These are phyloP conservation scores for Mycena citricolor DNA, from an alignment of 1,284 basidiomycete species.

Conservation along the genomic window DNA sequence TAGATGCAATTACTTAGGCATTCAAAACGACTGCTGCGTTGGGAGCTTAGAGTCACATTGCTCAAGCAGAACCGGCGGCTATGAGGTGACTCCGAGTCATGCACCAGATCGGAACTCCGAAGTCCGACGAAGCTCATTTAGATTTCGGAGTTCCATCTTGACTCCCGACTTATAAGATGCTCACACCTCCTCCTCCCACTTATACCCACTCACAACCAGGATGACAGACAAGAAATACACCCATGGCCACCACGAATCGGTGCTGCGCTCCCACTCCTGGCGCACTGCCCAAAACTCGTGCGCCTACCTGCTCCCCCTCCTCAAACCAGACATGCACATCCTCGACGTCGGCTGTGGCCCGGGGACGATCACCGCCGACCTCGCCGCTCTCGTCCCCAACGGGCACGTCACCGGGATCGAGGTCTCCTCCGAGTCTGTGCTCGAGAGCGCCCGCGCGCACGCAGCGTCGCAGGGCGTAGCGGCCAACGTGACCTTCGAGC, in stretches of 20 bases:
- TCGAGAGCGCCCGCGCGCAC: slow-evolving; percentile 31
- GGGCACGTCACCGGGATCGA: slow-evolving; percentile 45
- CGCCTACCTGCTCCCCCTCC: slow-evolving; percentile 39
- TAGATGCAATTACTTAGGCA: too few relatives aligned
- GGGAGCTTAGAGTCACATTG: too few relatives aligned
- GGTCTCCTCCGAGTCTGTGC: slow-evolving; percentile 26
- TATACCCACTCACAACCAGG: too few relatives aligned
- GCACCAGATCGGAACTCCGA: too few relatives aligned
- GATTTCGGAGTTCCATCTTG: too few relatives aligned
- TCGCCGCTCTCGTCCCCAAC: slow-evolving; percentile 39
- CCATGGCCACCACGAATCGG: slow-evolving; percentile 40
- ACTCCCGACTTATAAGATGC: too few relatives aligned
- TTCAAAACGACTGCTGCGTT: too few relatives aligned
- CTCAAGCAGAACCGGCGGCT: too few relatives aligned
- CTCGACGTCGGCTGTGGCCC: slow-evolving; percentile 50
- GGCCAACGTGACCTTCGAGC: slow-evolving; percentile 35
- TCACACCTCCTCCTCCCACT: too few relatives aligned
- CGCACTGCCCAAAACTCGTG: slow-evolving; percentile 45
- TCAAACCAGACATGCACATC: slow-evolving; percentile 40
- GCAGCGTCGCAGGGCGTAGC: slow-evolving; percentile 25
- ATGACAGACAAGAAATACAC: too few relatives aligned
- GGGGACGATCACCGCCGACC: slow-evolving; percentile 43
- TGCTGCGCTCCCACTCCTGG: slow-evolving; percentile 40
- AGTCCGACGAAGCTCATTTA: too few relatives aligned
- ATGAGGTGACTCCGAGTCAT: too few relatives aligned